Evolutionary conservation across 2,329 filamentous ascomycete genomes (phyloP).

Genomic region (Cytospora mali): DNA sequence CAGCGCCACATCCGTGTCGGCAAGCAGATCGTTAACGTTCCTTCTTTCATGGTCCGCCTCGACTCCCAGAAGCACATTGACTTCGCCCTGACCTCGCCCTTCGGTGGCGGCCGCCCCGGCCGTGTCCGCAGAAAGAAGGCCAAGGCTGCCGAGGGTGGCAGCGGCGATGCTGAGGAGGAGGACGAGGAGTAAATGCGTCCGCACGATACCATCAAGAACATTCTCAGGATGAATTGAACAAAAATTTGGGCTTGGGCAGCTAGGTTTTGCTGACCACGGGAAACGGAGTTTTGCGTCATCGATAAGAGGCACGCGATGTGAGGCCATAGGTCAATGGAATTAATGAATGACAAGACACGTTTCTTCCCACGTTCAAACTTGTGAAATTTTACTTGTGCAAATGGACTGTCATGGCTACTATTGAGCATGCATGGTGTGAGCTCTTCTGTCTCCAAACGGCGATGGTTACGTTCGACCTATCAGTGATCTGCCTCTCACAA

Average conservation of each 20-base stretch:
- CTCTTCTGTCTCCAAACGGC: too few relatives aligned
- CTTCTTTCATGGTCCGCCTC: constrained; percentile 98
- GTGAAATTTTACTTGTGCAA: not conserved
- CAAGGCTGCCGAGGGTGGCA: constrained; percentile 87
- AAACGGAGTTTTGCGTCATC: constrained; percentile 30
- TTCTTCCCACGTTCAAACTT: constrained; percentile 18
- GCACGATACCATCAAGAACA: constrained; percentile 12
- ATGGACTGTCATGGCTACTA: not conserved
- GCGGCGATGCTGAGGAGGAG: constrained; percentile 80
- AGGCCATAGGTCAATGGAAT: constrained; percentile 29
- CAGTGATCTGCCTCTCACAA: not conserved
- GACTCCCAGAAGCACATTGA: constrained; percentile 99
- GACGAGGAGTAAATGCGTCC: constrained; percentile 69
- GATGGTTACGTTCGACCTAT: too few relatives aligned
- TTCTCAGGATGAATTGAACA: constrained; percentile 11
- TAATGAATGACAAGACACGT: constrained; percentile 30
- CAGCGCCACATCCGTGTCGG: constrained; percentile 99
- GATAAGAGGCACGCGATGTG: constrained; percentile 23
- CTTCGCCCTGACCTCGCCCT: constrained; percentile 96
- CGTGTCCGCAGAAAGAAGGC: constrained; percentile 99
- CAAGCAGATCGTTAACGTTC: constrained; percentile 99
- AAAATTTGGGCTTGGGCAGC: constrained; percentile 29
- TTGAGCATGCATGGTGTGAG: not conserved
- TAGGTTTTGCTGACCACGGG: constrained; percentile 28
- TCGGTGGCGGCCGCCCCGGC: constrained; percentile 93